Conservation (phyloP, 1,284 basidiomycete species). For the Lentinula novae-zelandiae region DNA sequence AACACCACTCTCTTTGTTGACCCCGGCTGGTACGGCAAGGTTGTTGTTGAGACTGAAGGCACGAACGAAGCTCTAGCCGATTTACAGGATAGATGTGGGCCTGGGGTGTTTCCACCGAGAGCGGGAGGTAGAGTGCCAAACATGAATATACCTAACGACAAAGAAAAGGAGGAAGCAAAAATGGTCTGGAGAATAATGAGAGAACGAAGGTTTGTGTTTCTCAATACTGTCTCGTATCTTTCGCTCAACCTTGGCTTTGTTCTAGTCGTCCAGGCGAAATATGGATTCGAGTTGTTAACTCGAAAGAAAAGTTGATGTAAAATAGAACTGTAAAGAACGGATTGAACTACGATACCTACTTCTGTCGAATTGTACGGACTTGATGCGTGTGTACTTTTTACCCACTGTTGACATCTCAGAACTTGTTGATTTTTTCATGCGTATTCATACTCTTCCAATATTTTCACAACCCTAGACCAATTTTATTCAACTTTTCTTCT, state of each 20-base stretch:
- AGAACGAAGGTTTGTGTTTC: slow-evolving; percentile 62
- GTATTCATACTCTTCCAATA: neutral
- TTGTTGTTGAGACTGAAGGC: slow-evolving; percentile 79
- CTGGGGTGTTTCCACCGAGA: slow-evolving; percentile 59
- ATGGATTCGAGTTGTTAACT: slow-evolving; percentile 67
- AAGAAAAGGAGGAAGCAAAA: slow-evolving; percentile 38
- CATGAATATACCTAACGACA: slow-evolving; percentile 13
- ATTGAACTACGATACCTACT: neutral
- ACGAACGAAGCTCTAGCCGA: slow-evolving; percentile 81
- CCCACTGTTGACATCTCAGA: neutral
- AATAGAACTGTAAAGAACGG: neutral
- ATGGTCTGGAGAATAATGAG: slow-evolving; percentile 69
- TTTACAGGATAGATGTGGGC: slow-evolving; percentile 66
- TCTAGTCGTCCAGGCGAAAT: slow-evolving; percentile 75
- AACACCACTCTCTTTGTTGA: slow-evolving; percentile 59
- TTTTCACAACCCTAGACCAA: no score
- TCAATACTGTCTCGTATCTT: neutral
- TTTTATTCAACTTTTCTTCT: no score
- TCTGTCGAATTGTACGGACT: neutral
- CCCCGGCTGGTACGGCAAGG: slow-evolving; percentile 72
- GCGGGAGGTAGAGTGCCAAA: slow-evolving; percentile 24
- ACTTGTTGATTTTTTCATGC: neutral
- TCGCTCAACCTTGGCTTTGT: neutral
- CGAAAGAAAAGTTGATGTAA: slow-evolving; percentile 45
- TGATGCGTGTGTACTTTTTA: neutral